phyloP scores from a whole-genome alignment of 169 alveolate genomes.

The Babesia ovis region DNA sequence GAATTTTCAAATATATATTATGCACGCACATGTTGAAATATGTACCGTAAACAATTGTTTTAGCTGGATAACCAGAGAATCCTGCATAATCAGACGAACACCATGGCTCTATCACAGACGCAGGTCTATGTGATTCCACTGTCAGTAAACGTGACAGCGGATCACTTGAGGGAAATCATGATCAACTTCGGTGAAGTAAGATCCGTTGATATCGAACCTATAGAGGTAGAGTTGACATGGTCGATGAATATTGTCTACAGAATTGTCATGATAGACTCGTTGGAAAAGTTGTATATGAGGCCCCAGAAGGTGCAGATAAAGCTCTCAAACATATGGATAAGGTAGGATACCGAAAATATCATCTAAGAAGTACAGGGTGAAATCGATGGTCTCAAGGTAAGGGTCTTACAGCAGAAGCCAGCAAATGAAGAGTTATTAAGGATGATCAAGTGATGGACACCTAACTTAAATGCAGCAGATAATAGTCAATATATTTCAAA shows the following conservation, averaged over 20 bases:
- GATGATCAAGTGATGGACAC: background rate
- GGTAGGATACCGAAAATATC: constrained; percentile 1
- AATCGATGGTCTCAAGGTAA: constrained; percentile 51
- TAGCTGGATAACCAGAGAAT: too few relatives aligned
- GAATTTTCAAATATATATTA: too few relatives aligned
- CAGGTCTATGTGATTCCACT: constrained; percentile 44
- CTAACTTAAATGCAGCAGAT: too few relatives aligned
- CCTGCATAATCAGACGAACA: too few relatives aligned
- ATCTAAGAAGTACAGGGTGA: constrained; percentile 45
- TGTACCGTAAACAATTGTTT: too few relatives aligned
- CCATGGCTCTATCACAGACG: background rate
- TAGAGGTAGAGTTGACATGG: background rate
- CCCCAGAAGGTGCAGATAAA: constrained; percentile 22
- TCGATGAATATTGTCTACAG: background rate
- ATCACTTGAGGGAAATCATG: constrained; percentile 56
- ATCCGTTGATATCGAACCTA: constrained; percentile 7
- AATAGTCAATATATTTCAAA: too few relatives aligned
- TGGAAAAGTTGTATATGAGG: constrained; percentile 41
- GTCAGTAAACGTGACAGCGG: constrained; percentile 50
- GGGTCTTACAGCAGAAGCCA: constrained; percentile 1
- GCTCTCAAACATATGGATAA: constrained; percentile 52
- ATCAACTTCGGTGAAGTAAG: constrained; percentile 50
- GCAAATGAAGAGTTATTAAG: background rate
- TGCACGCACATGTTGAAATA: too few relatives aligned
- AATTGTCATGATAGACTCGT: background rate